Evolutionary conservation across 208 protist species (phyloP).

Genomic region (Crithidia sp.): DNA sequence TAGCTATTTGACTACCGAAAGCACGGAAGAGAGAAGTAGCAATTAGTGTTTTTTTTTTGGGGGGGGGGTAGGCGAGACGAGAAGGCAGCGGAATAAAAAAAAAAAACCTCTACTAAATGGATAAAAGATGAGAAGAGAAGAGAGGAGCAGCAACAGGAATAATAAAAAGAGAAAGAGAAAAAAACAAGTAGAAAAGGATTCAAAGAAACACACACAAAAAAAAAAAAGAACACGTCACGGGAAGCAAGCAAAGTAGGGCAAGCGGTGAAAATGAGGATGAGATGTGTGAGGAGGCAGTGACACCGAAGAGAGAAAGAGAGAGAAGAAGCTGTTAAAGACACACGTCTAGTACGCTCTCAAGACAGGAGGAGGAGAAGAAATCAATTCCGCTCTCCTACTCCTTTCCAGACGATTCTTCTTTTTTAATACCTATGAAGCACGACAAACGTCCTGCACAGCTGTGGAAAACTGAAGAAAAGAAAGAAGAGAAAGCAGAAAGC

Average conservation of each 20-base stretch:
- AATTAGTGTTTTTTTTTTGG: background rate
- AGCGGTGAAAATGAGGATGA: no score
- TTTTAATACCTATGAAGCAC: no score
- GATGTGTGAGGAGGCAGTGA: no score
- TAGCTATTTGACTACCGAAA: background rate
- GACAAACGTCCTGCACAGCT: no score
- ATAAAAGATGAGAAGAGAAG: constrained; percentile 10
- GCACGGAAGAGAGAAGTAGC: background rate
- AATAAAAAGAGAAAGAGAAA: constrained; percentile 5
- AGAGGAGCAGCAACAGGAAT: background rate
- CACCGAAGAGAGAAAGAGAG: no score
- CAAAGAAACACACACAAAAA: background rate
- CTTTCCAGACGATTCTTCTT: no score
- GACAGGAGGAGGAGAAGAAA: background rate
- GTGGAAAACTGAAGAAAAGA: background rate
- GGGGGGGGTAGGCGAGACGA: background rate
- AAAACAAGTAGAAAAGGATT: background rate
- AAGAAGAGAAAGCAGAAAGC: background rate
- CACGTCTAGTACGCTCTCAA: no score
- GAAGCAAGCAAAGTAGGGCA: background rate
- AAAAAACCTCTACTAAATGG: background rate
- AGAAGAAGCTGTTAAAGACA: no score
- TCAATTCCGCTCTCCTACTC: background rate
- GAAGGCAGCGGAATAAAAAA: constrained; percentile 9
- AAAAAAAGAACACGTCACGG: constrained; percentile 4